Percentiles rank a stretch among this genome's conserved stretches.
These are phyloP conservation scores for Podospora conica DNA, from an alignment of 495 filamentous ascomycete species.

Conservation along the genomic window DNA sequence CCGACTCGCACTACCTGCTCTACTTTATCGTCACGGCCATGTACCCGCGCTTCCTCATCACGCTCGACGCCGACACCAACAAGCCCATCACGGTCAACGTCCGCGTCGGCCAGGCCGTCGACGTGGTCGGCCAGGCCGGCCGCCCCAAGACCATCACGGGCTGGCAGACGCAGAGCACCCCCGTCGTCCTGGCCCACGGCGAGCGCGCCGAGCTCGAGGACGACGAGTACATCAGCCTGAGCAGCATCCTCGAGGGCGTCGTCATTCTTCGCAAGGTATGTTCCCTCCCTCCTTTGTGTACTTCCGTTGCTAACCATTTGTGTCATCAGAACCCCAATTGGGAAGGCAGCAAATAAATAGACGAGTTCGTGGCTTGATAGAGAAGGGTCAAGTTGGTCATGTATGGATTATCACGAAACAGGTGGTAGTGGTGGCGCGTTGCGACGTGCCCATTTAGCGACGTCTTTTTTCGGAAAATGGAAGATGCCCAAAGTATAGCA, in stretches of 20 bases:
- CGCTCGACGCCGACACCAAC: conserved; percentile 78
- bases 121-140: conserved; percentile 95
- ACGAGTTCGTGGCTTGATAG: not conserved
- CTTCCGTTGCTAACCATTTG: not conserved
- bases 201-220: conserved; percentile 96
- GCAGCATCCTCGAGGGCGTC: conserved; percentile 85
- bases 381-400: not conserved
- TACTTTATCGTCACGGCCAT: conserved; percentile 98
- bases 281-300: not conserved
- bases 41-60: conserved; percentile 92
- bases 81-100: conserved; percentile 95
- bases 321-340: conserved; percentile 42
- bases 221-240: conserved; percentile 90
- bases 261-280: conserved; percentile 93
- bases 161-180: conserved; percentile 99
- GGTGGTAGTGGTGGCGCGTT: not conserved
- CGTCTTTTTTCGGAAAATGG: not conserved
- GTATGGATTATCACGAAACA: not conserved
- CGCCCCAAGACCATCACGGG: conserved; percentile 98
- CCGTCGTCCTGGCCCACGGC: conserved; percentile 84
- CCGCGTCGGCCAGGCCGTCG: conserved; percentile 93
- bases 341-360: conserved; percentile 38
- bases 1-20: conserved; percentile 85
- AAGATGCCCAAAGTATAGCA: not conserved
- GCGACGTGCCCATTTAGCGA: not conserved